These are phyloP conservation scores for Picea sitchensis DNA, from an alignment of 75 land plant species.

Conservation along the genomic window DNA sequence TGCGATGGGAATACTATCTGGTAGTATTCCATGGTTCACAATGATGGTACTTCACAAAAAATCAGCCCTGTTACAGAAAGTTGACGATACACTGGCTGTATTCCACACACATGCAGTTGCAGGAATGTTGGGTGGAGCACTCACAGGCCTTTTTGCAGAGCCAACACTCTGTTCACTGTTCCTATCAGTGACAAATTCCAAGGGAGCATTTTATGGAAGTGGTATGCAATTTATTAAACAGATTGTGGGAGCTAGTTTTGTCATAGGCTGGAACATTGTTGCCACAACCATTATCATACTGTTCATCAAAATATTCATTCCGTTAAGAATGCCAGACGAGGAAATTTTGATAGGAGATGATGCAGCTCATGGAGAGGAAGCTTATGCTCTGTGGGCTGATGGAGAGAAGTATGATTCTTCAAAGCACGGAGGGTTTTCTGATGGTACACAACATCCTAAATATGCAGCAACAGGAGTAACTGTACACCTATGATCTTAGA, in stretches of 20 bases:
- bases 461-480: background rate
- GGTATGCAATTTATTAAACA: no score
- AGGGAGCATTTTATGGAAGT: no score
- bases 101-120: no score
- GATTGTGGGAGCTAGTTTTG: slow-evolving; percentile 16
- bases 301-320: slow-evolving; percentile 48
- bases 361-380: slow-evolving; percentile 83
- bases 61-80: no score
- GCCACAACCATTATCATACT: slow-evolving; percentile 50
- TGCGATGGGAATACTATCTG: no score
- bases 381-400: slow-evolving; percentile 74
- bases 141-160: no score
- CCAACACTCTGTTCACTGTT: no score
- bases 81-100: no score
- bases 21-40: no score
- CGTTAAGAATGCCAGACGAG: slow-evolving; percentile 72
- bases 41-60: no score
- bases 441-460: background rate
- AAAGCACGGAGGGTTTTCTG: slow-evolving; percentile 22
- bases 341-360: slow-evolving; percentile 74
- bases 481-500: background rate
- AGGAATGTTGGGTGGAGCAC: no score
- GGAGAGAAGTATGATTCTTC: slow-evolving; percentile 47
- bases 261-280: slow-evolving; percentile 76
- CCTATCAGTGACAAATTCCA: no score